Evolutionary conservation across 169 alveolate species (phyloP), one percentile per base, ranked within the genome.

Genomic region (Eimeria mitis): DNA sequence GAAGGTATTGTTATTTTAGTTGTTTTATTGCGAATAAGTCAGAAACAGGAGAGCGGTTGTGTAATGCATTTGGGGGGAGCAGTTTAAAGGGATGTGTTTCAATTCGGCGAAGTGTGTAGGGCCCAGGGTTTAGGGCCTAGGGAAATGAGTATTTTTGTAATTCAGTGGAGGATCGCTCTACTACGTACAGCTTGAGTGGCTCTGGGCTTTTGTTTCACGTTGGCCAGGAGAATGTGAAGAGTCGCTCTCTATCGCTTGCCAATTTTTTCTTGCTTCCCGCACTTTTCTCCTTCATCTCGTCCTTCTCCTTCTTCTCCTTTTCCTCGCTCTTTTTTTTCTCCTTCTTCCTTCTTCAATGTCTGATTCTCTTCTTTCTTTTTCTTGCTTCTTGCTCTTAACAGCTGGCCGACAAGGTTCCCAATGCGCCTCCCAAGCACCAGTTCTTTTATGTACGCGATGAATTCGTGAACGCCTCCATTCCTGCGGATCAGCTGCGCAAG

Each of bases 401-500:
- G 85, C 85, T 75, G 28, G 61, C 52, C 6, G 85, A 75, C 28
- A 75, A 75, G 28, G 61, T 75, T 8, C 85, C 85, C 1, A 40
- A 40, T n/a, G 85, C 85, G 9, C 40, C 85, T 2, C 52, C 85
- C 4, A 75, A 37, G 31, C 34, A 75, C 13, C 85, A 75, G 61
- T 44, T 40, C 14, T 75, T 75, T 75, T 75, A 75, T n/a, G 54
- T 75, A 2, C 85, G 59, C 23, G 85, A 75, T 6, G 85, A 75
- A 40, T 75, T 75, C 37, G 47, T 75, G 2, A 75, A 75, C 25
- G 34, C 85, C 11, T 40, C 85, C 44, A 75, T 75, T 16, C 85
- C 85, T n/a, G 85, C 85, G 16, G 85, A 75, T 16, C 85, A 75
- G 31, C 85, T 75, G 11, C 56, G 85, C 13, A 75, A 75, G 61